Evolutionary conservation across 2,329 filamentous ascomycete species (phyloP), one percentile per base, ranked within the genome.

Genomic region (Monosporascus sp.): DNA sequence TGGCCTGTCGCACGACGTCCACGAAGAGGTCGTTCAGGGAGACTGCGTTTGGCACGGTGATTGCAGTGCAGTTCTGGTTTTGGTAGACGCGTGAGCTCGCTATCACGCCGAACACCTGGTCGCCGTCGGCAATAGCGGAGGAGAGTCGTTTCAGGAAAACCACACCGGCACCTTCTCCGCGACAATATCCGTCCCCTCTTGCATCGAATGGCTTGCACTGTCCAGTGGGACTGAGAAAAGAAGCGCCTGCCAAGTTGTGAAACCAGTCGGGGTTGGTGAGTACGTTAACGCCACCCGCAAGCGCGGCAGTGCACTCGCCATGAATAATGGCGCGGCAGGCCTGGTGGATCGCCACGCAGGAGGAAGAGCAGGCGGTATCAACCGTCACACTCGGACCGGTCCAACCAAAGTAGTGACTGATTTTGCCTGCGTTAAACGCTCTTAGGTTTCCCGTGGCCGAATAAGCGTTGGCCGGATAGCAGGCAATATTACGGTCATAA

Each of bases 161-260:
- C 0, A 71, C 61, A 0, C 63, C 75, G 3, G 72, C 65, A 0
- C 75, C 80, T 53, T 84, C 81, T 1, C 73, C 79, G 3, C 80
- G 69, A 11, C 74, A 79, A 57, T 83, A 84, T 0, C 81, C 82
- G 55, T 79, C 73, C 1, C 73, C 79, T 3, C 61, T 59, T 1
- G 66, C 59, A 50, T 78, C 76, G 41, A 73, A 76, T 14, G 65
- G 64, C 40, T 69, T 63, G 50, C 61, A 67, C 19, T 59, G 61
- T 2, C 64, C 64, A 8, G 61, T 61, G 3, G 62, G 61, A 49
- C 62, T 67, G 16, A 69, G 54, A 48, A 71, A 69, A 1, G 59
- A 60, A 0, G 61, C 65, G 1, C 56, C 61, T 8, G 58, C 26
- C 34, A 67, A 50, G 51, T 63, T 61, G 19, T 65, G 65, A 24